Conservation (phyloP, 495 filamentous ascomycete genomes). For the Penicillium tannophilum region DNA sequence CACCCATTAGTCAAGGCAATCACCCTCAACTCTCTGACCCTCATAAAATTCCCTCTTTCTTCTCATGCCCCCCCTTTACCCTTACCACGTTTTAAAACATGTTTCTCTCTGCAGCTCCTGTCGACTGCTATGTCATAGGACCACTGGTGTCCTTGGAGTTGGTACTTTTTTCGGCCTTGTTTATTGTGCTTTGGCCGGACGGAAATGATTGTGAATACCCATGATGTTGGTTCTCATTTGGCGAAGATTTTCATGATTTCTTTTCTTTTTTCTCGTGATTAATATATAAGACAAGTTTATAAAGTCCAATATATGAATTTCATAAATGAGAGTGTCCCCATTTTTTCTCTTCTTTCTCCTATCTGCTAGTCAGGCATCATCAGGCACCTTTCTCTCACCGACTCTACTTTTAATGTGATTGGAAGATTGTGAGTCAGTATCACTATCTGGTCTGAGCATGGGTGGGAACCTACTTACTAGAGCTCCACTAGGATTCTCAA, state of each 20-base stretch:
- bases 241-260: conserved; percentile 32
- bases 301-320: conserved; percentile 17
- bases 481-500: neutral
- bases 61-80: conserved; percentile 16
- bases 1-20: conserved; percentile 32
- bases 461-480: neutral
- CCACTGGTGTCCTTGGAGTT: conserved; percentile 28
- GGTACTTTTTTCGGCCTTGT: conserved; percentile 18
- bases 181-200: conserved; percentile 26
- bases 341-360: neutral
- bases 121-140: conserved; percentile 24
- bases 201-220: conserved; percentile 41
- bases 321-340: conserved; percentile 2
- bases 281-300: conserved; percentile 23
- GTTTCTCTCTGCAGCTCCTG: conserved; percentile 16
- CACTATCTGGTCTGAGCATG: neutral
- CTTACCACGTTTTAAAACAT: conserved; percentile 27
- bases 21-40: neutral
- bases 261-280: conserved; percentile 21
- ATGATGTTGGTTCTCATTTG: conserved; percentile 32
- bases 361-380: conserved; percentile 8
- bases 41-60: conserved; percentile 7
- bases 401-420: conserved; percentile 2
- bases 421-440: neutral
- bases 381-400: conserved; percentile 11